Percentiles rank a stretch among this genome's conserved stretches.
These are phyloP conservation scores for Aurinia saxatilis DNA, from an alignment of 345 rosid species.

Conservation along the genomic window DNA sequence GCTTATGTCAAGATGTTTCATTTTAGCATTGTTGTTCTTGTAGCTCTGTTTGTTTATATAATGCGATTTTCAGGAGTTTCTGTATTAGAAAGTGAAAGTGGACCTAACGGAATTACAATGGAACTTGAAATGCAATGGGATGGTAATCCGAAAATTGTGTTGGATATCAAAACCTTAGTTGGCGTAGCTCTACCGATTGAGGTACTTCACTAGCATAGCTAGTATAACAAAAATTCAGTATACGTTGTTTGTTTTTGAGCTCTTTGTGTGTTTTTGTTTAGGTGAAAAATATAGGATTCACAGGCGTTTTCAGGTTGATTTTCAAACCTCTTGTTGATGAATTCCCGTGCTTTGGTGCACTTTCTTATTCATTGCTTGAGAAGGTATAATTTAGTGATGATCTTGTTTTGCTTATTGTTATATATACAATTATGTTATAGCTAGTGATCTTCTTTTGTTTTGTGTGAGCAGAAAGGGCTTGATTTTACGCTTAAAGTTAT, in stretches of 20 bases:
- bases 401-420: neutral
- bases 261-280: constrained; percentile 24
- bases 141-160: constrained; percentile 72
- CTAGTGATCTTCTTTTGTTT: neutral
- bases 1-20: constrained; percentile 30
- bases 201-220: constrained; percentile 33
- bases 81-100: constrained; percentile 54
- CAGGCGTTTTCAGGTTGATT: constrained; percentile 90
- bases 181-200: constrained; percentile 75
- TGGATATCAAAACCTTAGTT: constrained; percentile 60
- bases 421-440: neutral
- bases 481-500: constrained; percentile 66
- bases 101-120: constrained; percentile 46
- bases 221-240: neutral
- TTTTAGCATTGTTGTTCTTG: neutral
- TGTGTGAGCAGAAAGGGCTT: constrained; percentile 54
- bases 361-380: constrained; percentile 65
- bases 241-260: neutral
- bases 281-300: constrained; percentile 88
- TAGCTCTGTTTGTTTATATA: neutral
- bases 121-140: constrained; percentile 97
- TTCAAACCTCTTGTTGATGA: constrained; percentile 78
- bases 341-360: constrained; percentile 89
- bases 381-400: constrained; percentile 44
- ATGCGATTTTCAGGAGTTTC: constrained; percentile 43